Evolutionary conservation across 129 eudicot genomes (phyloP), one percentile per base, ranked within the genome.

Genomic region (Tagetes erecta): DNA sequence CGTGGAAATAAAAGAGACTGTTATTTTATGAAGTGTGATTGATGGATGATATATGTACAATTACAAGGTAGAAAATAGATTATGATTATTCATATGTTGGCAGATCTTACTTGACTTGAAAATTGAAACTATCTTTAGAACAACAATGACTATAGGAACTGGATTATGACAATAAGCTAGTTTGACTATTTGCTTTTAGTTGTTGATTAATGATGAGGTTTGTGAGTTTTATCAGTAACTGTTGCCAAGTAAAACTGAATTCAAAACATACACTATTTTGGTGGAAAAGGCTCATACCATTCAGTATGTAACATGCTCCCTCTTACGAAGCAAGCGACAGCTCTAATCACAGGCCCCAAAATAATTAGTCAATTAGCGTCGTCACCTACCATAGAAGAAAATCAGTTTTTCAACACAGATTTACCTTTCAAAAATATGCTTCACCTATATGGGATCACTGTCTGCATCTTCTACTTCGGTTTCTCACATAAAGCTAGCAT

Each of bases 401-500:
- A 20, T 20, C 27, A 20, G 27, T 20, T 20, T 20, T 20, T 20
- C 27, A 20, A 20, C 27, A 20, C 27, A 20, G 27, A 20, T 20
- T 20, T 20, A 20, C 27, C 27, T 20, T 20, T 20, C 27, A 20
- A 20, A 20, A 20, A 20, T 20, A 31, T 27, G 45, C 9, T 0
- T 42, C 56, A 42, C 71, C 71, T 44, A 20, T 20, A 27, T 7
- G 39, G 10, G 45, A 40, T 10, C 13, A 83, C 87, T 86, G 14
- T 66, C 64, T 63, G 84, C 87, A 30, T 72, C 79, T 14, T 76
- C 76, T 33, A 71, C 75, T 8, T 82, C 90, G 57, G 73, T 68
- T 40, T 86, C 87, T 96, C 97, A 92, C 40, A 92, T 80, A 84
- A 89, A 92, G 68, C 88, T 78, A 70, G 27, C 27, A 20, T 20